Percentiles rank a stretch among this genome's conserved stretches.
phyloP scores from a whole-genome alignment of 129 eudicot species.

The Saussurea involucrata region DNA sequence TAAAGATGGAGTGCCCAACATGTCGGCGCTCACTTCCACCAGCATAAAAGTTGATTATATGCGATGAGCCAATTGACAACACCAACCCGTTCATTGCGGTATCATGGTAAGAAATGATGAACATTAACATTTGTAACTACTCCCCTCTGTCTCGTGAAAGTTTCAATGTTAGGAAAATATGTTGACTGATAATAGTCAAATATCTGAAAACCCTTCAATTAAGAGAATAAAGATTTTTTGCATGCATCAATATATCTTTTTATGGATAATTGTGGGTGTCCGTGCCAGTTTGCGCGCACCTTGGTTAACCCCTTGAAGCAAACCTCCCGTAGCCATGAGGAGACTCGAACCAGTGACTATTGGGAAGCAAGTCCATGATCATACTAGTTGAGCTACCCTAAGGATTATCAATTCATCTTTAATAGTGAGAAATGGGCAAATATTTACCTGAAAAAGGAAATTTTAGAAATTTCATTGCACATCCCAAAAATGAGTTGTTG shows the following conservation, averaged over 20 bases:
- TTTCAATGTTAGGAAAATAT: neutral
- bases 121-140: neutral
- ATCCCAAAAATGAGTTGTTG: no score
- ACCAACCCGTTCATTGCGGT: conserved; percentile 25
- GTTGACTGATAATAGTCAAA: neutral
- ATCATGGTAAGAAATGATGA: conserved; percentile 5
- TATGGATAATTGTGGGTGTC: no score
- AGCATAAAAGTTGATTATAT: conserved; percentile 38
- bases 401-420: no score
- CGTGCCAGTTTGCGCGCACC: no score
- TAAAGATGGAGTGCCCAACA: conserved; percentile 99
- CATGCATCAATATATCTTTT: neutral
- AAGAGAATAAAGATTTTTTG: neutral
- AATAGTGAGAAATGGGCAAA: no score
- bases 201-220: neutral
- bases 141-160: neutral
- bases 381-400: no score
- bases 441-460: no score
- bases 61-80: conserved; percentile 16
- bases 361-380: no score
- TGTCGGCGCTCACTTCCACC: conserved; percentile 98
- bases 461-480: no score
- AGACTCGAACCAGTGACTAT: no score
- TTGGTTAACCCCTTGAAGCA: no score
- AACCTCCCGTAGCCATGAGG: no score